Evolutionary conservation across 2,329 filamentous ascomycete species (phyloP), one percentile per base, ranked within the genome.

Genomic region (Parascedosporium putredinis): DNA sequence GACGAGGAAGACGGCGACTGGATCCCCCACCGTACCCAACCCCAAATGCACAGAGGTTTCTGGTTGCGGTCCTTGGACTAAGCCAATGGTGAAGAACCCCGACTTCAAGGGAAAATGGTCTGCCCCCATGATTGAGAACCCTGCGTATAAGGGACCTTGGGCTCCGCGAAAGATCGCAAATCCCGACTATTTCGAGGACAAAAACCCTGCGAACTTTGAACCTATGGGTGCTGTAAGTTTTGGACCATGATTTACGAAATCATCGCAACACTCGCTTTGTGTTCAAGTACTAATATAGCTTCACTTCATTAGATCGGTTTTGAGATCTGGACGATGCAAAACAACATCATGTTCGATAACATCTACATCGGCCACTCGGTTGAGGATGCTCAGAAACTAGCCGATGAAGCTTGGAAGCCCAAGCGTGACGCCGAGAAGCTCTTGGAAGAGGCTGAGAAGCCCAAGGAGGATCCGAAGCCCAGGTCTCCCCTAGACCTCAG

Each of bases 291-390:
- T 27, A 42, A 14, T 10, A 6, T 12, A 14, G 10, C 20, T n/a
- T n/a, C 6, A 34, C 48, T 55, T 59, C 63, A 53, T 56, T 48
- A 89, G 86, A 90, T 97, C 72, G 93, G 93, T 61, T 97, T 97
- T 64, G 93, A 98, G 72, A 91, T 98, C 73, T 98, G 93, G 93
- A 97, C 93, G 62, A 98, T 98, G 93, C 91, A 96, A 74, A 95
- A 83, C 68, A 86, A 96, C 65, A 97, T 98, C 60, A 84, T 96
- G 62, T 97, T 98, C 62, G 88, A 97, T 81, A 98, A 98, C 83
- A 94, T 98, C 77, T 98, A 97, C 81, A 89, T 98, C 67, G 93
- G 93, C 56, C 93, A 98, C 82, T 97, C 91, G 18, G 68, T 93
- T 59, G 88, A 88, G 64, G 93, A 98, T 59, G 93, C 93, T 55